phyloP scores from a whole-genome alignment of 768 basidiomycete species.

The Russula virescens region DNA sequence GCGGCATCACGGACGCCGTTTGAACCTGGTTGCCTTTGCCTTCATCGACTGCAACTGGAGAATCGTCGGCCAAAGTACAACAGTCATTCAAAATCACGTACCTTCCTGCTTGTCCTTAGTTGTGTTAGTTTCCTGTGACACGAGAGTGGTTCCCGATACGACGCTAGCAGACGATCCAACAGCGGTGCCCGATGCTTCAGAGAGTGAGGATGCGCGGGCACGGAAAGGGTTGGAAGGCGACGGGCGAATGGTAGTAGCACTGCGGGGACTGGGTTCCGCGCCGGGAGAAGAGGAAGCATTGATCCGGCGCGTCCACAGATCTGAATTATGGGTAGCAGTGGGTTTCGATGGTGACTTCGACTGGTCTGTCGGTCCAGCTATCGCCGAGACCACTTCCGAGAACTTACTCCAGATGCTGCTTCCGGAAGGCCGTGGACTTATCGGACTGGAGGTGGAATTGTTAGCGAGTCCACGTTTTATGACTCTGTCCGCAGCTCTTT shows the following conservation, averaged over 20 bases:
- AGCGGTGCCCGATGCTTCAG: not conserved
- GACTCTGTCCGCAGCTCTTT: conserved; percentile 6
- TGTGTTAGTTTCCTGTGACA: not conserved
- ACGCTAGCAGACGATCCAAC: not conserved
- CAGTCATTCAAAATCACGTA: not conserved
- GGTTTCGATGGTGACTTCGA: not conserved
- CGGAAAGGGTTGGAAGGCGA: not conserved
- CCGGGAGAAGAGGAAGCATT: not conserved
- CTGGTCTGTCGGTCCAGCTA: not conserved
- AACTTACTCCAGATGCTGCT: not conserved
- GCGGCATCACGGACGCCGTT: not conserved
- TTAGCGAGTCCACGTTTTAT: not conserved
- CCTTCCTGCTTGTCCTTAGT: conserved; percentile 7
- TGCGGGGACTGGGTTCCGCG: not conserved
- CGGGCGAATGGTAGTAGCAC: not conserved
- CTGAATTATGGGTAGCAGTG: not conserved
- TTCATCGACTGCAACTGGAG: not conserved
- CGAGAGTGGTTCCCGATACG: conserved; percentile 2
- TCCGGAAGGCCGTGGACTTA: conserved; percentile 3
- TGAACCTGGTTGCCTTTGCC: not conserved
- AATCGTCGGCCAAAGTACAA: not conserved
- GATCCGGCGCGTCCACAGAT: not conserved
- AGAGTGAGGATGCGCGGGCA: not conserved
- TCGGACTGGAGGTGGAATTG: not conserved
- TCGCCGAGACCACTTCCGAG: not conserved